Evolutionary conservation across 1,284 basidiomycete species (phyloP).

Genomic region (Ustilago cynodontis): DNA sequence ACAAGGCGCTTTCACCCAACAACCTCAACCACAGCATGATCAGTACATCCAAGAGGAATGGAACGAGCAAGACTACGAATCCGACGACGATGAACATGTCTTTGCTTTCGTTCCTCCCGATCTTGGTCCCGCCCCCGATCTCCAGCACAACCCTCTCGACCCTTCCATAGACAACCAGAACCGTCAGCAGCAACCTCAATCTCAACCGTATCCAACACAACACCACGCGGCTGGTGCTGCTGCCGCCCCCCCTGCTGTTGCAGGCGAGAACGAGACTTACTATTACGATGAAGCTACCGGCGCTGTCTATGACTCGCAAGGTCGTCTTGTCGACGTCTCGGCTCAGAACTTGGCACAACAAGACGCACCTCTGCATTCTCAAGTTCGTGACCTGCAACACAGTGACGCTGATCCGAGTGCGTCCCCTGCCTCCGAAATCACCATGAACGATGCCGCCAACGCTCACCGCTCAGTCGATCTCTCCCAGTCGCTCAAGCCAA

Average conservation of each 20-base stretch:
- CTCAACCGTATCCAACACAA: slow-evolving; percentile 7
- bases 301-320: slow-evolving; percentile 62
- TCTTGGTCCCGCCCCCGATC: slow-evolving; percentile 49
- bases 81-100: slow-evolving; percentile 65
- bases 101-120: slow-evolving; percentile 67
- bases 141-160: slow-evolving; percentile 49
- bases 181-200: slow-evolving; percentile 17
- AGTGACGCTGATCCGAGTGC: slow-evolving; percentile 4
- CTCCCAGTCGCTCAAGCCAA: slow-evolving; percentile 22
- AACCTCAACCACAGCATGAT: slow-evolving; percentile 17
- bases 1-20: slow-evolving; percentile 22
- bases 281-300: slow-evolving; percentile 66
- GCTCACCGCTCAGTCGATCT: slow-evolving; percentile 14
- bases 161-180: slow-evolving; percentile 54
- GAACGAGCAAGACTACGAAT: slow-evolving; percentile 63
- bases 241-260: background rate
- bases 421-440: slow-evolving; percentile 27
- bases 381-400: slow-evolving; percentile 12
- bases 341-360: slow-evolving; percentile 18
- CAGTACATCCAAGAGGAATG: slow-evolving; percentile 47
- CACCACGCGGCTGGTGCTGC: slow-evolving; percentile 8
- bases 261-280: slow-evolving; percentile 52
- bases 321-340: slow-evolving; percentile 58
- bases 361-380: slow-evolving; percentile 8
- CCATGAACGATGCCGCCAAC: slow-evolving; percentile 19